Percentiles rank a stretch among this genome's conserved stretches.
Evolutionary conservation across 1,284 basidiomycete genomes (phyloP).

Genomic region (Rhodotorula mucilaginosa): DNA sequence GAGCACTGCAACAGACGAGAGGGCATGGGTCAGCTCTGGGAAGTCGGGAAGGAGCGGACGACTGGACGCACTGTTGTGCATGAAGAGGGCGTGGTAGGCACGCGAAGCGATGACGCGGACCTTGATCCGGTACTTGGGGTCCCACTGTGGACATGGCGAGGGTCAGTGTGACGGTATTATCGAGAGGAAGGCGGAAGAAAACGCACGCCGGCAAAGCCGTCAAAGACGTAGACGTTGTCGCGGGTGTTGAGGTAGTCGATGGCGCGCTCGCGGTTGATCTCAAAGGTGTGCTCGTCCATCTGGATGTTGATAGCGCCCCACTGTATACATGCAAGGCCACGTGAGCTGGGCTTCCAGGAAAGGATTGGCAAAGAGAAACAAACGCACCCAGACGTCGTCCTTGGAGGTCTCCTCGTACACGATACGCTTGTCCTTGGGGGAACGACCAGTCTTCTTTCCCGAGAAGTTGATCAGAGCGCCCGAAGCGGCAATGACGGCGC

Average conservation of each 20-base stretch:
- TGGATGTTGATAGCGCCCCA: slow-evolving; percentile 98
- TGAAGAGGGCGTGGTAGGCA: slow-evolving; percentile 99
- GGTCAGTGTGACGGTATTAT: background rate
- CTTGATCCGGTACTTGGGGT: slow-evolving; percentile 99
- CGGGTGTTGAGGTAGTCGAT: slow-evolving; percentile 99
- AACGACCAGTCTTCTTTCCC: slow-evolving; percentile 97
- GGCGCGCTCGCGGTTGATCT: slow-evolving; percentile 99
- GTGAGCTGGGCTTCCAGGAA: background rate
- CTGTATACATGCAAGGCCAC: background rate
- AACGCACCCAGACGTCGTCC: slow-evolving; percentile 79
- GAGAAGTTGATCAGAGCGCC: slow-evolving; percentile 99
- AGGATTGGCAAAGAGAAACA: too few species aligned
- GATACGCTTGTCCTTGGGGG: slow-evolving; percentile 99
- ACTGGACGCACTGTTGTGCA: slow-evolving; percentile 65
- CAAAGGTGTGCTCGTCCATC: slow-evolving; percentile 75
- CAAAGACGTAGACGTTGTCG: slow-evolving; percentile 88
- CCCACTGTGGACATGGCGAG: slow-evolving; percentile 58
- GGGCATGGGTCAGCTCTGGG: slow-evolving; percentile 21
- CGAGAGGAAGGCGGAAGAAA: background rate
- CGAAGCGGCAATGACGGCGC: slow-evolving; percentile 92
- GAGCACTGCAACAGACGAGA: slow-evolving; percentile 66
- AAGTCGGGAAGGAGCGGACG: slow-evolving; percentile 4
- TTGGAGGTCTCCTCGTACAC: slow-evolving; percentile 97
- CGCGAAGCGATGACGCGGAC: slow-evolving; percentile 98
- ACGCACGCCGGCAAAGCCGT: slow-evolving; percentile 60